These are phyloP conservation scores for Colletotrichum sidae DNA, from an alignment of 2,329 filamentous ascomycete genomes.

Conservation along the genomic window DNA sequence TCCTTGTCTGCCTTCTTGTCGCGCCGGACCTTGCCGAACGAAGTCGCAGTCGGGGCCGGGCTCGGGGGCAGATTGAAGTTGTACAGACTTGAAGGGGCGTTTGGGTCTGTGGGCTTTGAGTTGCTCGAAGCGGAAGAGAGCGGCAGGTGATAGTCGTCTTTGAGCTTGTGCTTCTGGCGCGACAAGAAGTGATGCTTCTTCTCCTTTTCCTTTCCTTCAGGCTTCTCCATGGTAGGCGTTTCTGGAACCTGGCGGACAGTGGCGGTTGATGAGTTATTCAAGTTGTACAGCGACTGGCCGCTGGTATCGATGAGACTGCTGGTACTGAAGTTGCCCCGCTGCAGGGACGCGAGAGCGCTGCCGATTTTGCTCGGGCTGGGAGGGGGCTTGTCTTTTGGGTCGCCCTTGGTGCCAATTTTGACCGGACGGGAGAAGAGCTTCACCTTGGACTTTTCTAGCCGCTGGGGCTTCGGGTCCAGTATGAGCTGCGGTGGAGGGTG, in stretches of 20 bases:
- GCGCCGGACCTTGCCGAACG: slow-evolving; percentile 86
- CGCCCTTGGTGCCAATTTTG: slow-evolving; percentile 78
- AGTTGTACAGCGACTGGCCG: slow-evolving; percentile 74
- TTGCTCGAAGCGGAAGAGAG: slow-evolving; percentile 83
- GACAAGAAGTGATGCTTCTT: slow-evolving; percentile 85
- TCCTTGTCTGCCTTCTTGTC: slow-evolving; percentile 84
- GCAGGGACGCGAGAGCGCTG: slow-evolving; percentile 73
- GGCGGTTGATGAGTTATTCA: slow-evolving; percentile 81
- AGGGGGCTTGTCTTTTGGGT: slow-evolving; percentile 73
- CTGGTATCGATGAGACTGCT: slow-evolving; percentile 75
- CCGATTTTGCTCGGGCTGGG: slow-evolving; percentile 80
- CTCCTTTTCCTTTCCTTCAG: slow-evolving; percentile 74
- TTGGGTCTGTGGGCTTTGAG: slow-evolving; percentile 80
- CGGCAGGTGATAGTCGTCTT: slow-evolving; percentile 78
- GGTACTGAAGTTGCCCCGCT: slow-evolving; percentile 76
- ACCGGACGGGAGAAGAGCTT: slow-evolving; percentile 85
- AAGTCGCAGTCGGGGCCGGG: slow-evolving; percentile 71
- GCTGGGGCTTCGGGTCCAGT: slow-evolving; percentile 66
- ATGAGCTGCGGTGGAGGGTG: slow-evolving; percentile 51
- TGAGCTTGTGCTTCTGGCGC: slow-evolving; percentile 82
- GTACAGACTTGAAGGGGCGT: slow-evolving; percentile 80
- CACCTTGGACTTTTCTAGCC: slow-evolving; percentile 79
- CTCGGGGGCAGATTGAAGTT: slow-evolving; percentile 81
- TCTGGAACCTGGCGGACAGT: slow-evolving; percentile 75
- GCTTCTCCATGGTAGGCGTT: slow-evolving; percentile 54